Evolutionary conservation across 495 filamentous ascomycete species (phyloP).

Genomic region (Neurospora sp.): DNA sequence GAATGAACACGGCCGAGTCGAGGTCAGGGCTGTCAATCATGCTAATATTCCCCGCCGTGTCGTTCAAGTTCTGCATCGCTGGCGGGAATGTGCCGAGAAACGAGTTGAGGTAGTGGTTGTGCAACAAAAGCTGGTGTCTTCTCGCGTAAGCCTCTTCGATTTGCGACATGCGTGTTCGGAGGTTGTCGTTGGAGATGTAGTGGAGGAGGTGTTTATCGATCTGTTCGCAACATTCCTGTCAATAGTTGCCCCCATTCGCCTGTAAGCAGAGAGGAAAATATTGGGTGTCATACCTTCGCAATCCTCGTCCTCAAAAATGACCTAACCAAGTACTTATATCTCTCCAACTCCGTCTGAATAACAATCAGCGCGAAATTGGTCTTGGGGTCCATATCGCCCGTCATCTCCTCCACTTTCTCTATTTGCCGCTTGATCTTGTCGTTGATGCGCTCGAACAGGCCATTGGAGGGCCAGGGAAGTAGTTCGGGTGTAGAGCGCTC

Average conservation of each 20-base stretch:
- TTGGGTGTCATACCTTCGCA: slow-evolving; percentile 48
- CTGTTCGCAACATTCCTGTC: slow-evolving; percentile 4
- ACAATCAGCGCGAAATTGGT: slow-evolving; percentile 89
- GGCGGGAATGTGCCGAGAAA: slow-evolving; percentile 77
- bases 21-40: slow-evolving; percentile 87
- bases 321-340: slow-evolving; percentile 83
- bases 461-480: slow-evolving; percentile 39
- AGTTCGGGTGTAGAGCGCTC: slow-evolving; percentile 85
- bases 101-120: slow-evolving; percentile 67
- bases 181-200: slow-evolving; percentile 41
- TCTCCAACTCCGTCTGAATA: slow-evolving; percentile 90
- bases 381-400: slow-evolving; percentile 70
- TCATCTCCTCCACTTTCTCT: slow-evolving; percentile 64
- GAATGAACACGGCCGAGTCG: slow-evolving; percentile 73
- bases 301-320: slow-evolving; percentile 78
- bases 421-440: slow-evolving; percentile 60
- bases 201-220: slow-evolving; percentile 61
- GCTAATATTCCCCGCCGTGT: slow-evolving; percentile 75
- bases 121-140: slow-evolving; percentile 70
- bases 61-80: slow-evolving; percentile 70
- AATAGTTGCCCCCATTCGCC: no score
- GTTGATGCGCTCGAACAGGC: slow-evolving; percentile 61
- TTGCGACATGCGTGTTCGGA: slow-evolving; percentile 51
- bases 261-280: neutral
- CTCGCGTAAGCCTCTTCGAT: slow-evolving; percentile 69